Evolutionary conservation across 2,329 filamentous ascomycete species (phyloP).

Genomic region (Diaporthe velutina): DNA sequence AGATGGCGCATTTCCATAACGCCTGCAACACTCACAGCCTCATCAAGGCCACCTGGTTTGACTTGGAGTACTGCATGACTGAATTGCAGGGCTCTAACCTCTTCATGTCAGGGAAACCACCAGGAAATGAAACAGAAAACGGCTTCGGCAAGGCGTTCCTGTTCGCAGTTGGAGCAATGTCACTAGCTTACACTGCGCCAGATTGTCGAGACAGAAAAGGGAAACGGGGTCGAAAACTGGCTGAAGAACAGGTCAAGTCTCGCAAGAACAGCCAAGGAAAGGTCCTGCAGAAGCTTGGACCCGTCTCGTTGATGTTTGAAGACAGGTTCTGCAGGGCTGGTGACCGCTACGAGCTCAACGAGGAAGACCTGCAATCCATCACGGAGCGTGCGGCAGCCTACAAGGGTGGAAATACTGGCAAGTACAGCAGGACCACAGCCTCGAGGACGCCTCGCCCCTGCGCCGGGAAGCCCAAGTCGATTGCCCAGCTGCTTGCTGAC

Average conservation of each 20-base stretch:
- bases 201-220: slow-evolving; percentile 17
- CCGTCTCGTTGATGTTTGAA: slow-evolving; percentile 28
- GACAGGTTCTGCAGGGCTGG: slow-evolving; percentile 21
- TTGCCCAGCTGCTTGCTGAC: slow-evolving; percentile 14
- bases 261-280: slow-evolving; percentile 12
- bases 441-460: neutral
- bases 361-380: slow-evolving; percentile 20
- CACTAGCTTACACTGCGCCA: slow-evolving; percentile 19
- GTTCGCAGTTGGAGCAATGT: slow-evolving; percentile 10
- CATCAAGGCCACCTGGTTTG: slow-evolving; percentile 1
- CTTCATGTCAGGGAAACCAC: slow-evolving; percentile 22
- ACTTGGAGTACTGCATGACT: slow-evolving; percentile 15
- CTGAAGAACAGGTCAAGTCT: neutral
- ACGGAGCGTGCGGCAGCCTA: slow-evolving; percentile 17
- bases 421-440: neutral
- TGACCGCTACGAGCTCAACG: slow-evolving; percentile 22
- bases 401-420: neutral
- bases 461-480: neutral
- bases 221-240: neutral
- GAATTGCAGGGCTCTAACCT: slow-evolving; percentile 1
- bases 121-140: neutral
- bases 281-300: slow-evolving; percentile 15
- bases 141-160: slow-evolving; percentile 8
- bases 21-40: neutral
- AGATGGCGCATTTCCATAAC: slow-evolving; percentile 26